Evolutionary conservation across 2,329 filamentous ascomycete genomes (phyloP), one percentile per base, ranked within the genome.

Genomic region (Nemania sp.): DNA sequence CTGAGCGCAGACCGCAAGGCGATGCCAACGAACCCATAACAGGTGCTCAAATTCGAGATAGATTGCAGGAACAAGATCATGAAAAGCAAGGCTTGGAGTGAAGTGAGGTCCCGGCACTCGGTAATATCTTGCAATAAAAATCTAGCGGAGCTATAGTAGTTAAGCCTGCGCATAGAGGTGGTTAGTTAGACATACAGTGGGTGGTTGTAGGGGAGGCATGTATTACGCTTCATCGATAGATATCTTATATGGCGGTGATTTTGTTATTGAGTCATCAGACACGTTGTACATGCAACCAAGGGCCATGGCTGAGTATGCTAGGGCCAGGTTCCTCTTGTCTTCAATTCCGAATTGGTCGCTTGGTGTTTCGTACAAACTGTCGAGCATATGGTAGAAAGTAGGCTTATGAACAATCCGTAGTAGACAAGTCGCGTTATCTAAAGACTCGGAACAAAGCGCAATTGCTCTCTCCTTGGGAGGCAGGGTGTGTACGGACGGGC

Each of bases 11-110:
- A 91, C 58, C 92, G 88, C 56, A 94, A 82, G 1, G 92, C 92
- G 73, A 95, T 91, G 6, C 92, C 92, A 55, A 95, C 86, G 73
- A 93, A 94, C 0, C 92, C 89, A 78, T 95, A 95, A 77, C 92
- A 95, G 10, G 89, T 91, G 76, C 90, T 92, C 32, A 95, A 82
- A 76, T 93, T 93, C 10, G 92, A 92, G 1, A 93, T 92, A 2
- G 91, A 89, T 75, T 96, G 93, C 0, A 95, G 84, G 76, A 94
- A 96, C 2, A 95, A 82, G 56, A 94, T 91, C 86, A 94, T 92
- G 77, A 93, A 94, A 22, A 94, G 81, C 6, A 96, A 85, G 1
- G 91, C 89, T 77, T 96, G 92, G 8, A 95, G 82, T 1, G 92
- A 92, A 22, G 85, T 87, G 51, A 95, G 82, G 76, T 94, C 92